Evolutionary conservation across 2,329 filamentous ascomycete species (phyloP), one percentile per base, ranked within the genome.

Genomic region (Colletotrichum godetiae): DNA sequence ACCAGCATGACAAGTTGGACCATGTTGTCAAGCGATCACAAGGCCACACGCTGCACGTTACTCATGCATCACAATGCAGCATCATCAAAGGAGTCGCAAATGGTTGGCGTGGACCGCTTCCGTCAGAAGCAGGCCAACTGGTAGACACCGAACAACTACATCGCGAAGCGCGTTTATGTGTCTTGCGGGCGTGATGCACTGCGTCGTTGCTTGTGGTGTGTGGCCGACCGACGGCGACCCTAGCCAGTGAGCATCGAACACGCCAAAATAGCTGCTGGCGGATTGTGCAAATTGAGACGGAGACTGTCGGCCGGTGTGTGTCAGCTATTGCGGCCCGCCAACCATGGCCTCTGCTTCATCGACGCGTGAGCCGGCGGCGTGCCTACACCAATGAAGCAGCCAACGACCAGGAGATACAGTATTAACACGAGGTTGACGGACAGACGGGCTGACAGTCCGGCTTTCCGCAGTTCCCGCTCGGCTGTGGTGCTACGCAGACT

Each of bases 41-140:
- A 62, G 67, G 67, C 55, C 63, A 52, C 42, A 57, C 62, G 31
- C 52, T 66, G 74, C 74, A 75, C 66, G 55, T 56, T 71, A 33
- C 49, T 74, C 61, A 72, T 75, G 74, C 74, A 69, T 46, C 56
- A 37, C 56, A 31, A 65, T 67, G 74, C 74, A 75, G 67, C 62
- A 27, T 59, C 35, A 33, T 57, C 19, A 74, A 59, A 56, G 13
- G n/a, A 59, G 42, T 58, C 24, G 35, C 59, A 46, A 73, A 57
- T 56, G 73, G 68, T 75, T 75, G 74, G 74, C 53, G 46, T 61
- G 58, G 53, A 73, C 60, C 22, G 27, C 55, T 73, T 70, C 67
- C 67, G 66, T 35, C 49, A 35, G 52, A 53, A 33, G 59, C 66
- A 49, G 27, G 59, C 55, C 66, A 56, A 55, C 27, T 49, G 66